Conservation (phyloP, 257 asterid species). For the Thymus mandschuricus region DNA sequence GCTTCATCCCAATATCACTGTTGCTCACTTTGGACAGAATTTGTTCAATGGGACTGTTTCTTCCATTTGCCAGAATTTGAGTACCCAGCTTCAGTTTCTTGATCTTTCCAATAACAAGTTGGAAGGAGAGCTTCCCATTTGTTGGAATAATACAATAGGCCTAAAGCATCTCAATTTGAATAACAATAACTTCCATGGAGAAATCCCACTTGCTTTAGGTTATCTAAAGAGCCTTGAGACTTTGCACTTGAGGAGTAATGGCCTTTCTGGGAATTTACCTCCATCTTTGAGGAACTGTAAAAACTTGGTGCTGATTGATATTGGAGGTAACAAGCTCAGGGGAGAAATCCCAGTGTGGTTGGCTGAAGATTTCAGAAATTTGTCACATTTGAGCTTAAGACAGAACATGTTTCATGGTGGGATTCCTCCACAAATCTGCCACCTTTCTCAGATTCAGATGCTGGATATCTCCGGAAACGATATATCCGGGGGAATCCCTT, state of each 20-base stretch:
- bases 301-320: slow-evolving; percentile 29
- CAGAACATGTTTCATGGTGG: slow-evolving; percentile 35
- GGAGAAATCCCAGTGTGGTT: slow-evolving; percentile 39
- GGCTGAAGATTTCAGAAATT: background rate
- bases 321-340: slow-evolving; percentile 39
- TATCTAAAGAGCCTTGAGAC: background rate
- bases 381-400: slow-evolving; percentile 31
- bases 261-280: slow-evolving; percentile 20
- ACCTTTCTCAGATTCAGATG: slow-evolving; percentile 33
- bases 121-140: slow-evolving; percentile 31
- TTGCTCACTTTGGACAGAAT: slow-evolving; percentile 33
- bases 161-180: slow-evolving; percentile 26
- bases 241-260: slow-evolving; percentile 8
- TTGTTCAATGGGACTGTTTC: slow-evolving; percentile 38
- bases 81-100: background rate
- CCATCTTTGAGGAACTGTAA: slow-evolving; percentile 29
- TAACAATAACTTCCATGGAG: slow-evolving; percentile 29
- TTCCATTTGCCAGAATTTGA: slow-evolving; percentile 25
- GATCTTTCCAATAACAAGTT: slow-evolving; percentile 38
- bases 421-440: slow-evolving; percentile 41
- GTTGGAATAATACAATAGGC: slow-evolving; percentile 27
- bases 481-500: slow-evolving; percentile 42
- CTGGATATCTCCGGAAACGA: slow-evolving; percentile 46
- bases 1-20: background rate
- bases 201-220: slow-evolving; percentile 29